phyloP scores from a whole-genome alignment of 2,329 filamentous ascomycete species.

The Fonsecaea nubica region DNA sequence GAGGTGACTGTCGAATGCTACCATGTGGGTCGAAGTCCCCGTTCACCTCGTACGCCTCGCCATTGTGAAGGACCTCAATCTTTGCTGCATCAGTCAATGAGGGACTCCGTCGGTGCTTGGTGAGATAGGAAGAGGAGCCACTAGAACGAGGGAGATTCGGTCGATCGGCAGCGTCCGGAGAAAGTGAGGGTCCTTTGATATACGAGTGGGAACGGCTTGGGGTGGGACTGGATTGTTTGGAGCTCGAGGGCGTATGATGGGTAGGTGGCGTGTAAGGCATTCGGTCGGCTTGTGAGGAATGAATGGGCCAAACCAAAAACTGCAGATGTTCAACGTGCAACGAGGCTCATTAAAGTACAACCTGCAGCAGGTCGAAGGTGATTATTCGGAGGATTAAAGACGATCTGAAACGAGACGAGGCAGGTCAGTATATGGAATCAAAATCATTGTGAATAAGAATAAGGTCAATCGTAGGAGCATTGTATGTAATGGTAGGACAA shows the following conservation, averaged over 20 bases:
- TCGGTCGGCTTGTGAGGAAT: constrained; percentile 43
- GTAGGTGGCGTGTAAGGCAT: constrained; percentile 60
- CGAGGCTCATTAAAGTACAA: constrained; percentile 37
- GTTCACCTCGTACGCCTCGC: constrained; percentile 38
- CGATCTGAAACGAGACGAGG: constrained; percentile 28
- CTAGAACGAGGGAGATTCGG: constrained; percentile 62
- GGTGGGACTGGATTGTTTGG: constrained; percentile 59
- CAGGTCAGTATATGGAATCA: constrained; percentile 27
- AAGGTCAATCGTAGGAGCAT: constrained; percentile 28
- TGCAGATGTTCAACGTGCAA: constrained; percentile 28
- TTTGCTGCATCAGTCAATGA: constrained; percentile 51
- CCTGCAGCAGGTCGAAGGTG: constrained; percentile 33
- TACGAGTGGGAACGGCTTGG: constrained; percentile 60
- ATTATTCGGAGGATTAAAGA: constrained; percentile 22
- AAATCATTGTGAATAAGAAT: constrained; percentile 34
- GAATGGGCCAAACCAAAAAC: constrained; percentile 31
- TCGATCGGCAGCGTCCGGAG: constrained; percentile 47
- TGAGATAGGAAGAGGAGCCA: constrained; percentile 66
- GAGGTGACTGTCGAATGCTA: constrained; percentile 81
- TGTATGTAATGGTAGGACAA: constrained; percentile 27
- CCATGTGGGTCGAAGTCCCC: constrained; percentile 52
- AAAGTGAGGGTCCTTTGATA: constrained; percentile 41
- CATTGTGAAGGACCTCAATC: constrained; percentile 39
- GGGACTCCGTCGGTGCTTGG: constrained; percentile 66
- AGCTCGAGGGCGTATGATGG: constrained; percentile 64